Evolutionary conservation across 345 rosid species (phyloP).

Genomic region (Salix caprea): DNA sequence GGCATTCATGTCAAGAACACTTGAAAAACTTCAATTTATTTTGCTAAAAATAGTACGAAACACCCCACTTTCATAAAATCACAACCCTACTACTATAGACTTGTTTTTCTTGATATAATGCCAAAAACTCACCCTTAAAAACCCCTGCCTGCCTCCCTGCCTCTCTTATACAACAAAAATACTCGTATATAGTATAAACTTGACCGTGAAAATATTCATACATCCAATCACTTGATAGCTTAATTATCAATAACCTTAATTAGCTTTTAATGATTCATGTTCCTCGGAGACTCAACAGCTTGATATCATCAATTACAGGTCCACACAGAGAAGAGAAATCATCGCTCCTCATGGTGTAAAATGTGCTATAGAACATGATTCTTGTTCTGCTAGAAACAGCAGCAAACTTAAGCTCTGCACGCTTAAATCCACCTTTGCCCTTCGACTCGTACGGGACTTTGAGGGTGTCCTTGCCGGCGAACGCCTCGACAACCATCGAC

Average conservation of each 20-base stretch:
- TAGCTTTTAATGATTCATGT: background rate
- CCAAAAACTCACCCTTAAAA: background rate
- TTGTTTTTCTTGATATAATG: background rate
- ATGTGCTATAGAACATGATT: conserved; percentile 64
- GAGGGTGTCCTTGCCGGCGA: conserved; percentile 44
- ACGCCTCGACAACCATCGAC: conserved; percentile 65
- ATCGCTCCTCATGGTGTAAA: conserved; percentile 57
- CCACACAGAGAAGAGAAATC: conserved; percentile 76
- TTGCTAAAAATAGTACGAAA: background rate
- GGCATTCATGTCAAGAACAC: background rate
- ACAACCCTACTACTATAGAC: background rate
- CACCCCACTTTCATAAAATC: background rate
- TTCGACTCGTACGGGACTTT: conserved; percentile 50
- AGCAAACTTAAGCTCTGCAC: conserved; percentile 43
- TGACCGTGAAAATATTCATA: background rate
- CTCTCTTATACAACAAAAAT: background rate
- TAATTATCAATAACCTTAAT: background rate
- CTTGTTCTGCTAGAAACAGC: conserved; percentile 51
- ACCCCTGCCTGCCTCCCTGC: background rate
- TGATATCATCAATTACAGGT: conserved; percentile 70
- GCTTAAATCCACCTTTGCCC: conserved; percentile 63
- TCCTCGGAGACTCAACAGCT: conserved; percentile 38
- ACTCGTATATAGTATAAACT: background rate
- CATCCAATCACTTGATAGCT: background rate
- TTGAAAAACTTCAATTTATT: background rate